Base-by-base conservation (phyloP, 2,329 filamentous ascomycete genomes). In the Colletotrichum tamarilloi region DNA sequence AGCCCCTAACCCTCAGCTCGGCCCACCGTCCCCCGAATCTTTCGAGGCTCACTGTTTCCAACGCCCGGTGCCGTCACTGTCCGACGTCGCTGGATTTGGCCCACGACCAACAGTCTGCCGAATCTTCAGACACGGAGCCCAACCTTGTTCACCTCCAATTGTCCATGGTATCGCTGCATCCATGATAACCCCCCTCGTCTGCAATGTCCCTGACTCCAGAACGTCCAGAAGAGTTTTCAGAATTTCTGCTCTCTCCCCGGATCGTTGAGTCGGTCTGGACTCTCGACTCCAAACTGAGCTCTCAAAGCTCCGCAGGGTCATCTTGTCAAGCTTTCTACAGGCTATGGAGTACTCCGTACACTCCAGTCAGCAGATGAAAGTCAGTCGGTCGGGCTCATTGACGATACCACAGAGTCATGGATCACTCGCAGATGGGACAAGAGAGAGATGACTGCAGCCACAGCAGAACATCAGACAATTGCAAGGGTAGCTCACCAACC, bases 11-110 rank as follows among this genome's bases (percentile, higher is more conserved):
- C 35, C 67, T 42, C 53, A 65, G 32, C 57, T 73, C 67, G 67
- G 55, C 60, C 70, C 71, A 73, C 71, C 67, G 46, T 28, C 49
- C 67, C 55, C 71, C 67, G 71, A 71, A 62, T 46, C 28, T 73
- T 65, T 55, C 5, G 53, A 62, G 7, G 46, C 42, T 52, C 71
- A 73, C 67, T 57, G 71, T 73, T 26, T 62, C 46, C 9, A 62
- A 46, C 42, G 22, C 32, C 38, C 24, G 60, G 52, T 66, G 62
- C 67, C 71, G 71, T 62, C 67, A 73, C 71, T 73, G 67, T 73
- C 60, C 35, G 58, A 57, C 56, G 35, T 70, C 55, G 55, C 56
- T 70, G 56, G 7, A 42, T 73, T 58, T 66, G 56, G 67, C 60
- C 56, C 30, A n/a, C 19, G 32, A 70, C 49, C n/a, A 30, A 71